phyloP scores from a whole-genome alignment of 129 eudicot genomes.

The Tagetes patula region DNA sequence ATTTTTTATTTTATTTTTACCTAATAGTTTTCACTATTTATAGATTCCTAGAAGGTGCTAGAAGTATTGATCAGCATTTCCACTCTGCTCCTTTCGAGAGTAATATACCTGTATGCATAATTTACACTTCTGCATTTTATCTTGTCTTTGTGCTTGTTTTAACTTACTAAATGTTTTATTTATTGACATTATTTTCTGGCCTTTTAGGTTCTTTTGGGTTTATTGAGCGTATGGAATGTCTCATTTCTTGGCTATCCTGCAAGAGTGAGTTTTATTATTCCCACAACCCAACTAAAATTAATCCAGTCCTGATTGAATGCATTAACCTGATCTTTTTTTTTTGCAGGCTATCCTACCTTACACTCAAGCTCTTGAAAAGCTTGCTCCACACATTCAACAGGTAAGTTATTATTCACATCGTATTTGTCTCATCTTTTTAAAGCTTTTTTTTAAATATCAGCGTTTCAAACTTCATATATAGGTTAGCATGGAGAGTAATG shows the following conservation, averaged over 20 bases:
- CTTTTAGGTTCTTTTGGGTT: constrained; percentile 91
- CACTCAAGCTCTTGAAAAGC: constrained; percentile 91
- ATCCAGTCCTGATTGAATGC: constrained; percentile 5
- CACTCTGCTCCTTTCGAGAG: constrained; percentile 71
- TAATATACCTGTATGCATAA: constrained; percentile 74
- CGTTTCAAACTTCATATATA: constrained; percentile 22
- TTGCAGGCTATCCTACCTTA: constrained; percentile 91
- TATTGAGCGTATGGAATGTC: constrained; percentile 96
- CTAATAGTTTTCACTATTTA: constrained; percentile 6
- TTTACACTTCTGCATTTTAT: not conserved
- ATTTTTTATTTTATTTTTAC: not conserved
- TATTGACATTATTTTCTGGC: constrained; percentile 8
- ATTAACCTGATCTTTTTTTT: constrained; percentile 15
- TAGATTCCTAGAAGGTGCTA: constrained; percentile 92
- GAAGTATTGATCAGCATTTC: constrained; percentile 91
- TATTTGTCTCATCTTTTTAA: constrained; percentile 2
- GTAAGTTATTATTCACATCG: constrained; percentile 32
- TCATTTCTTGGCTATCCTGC: constrained; percentile 98
- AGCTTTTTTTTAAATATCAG: constrained; percentile 18
- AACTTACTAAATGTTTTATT: not conserved
- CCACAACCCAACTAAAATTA: not conserved
- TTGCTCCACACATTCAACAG: constrained; percentile 99
- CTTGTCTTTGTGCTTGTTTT: not conserved
- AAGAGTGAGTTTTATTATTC: constrained; percentile 59
- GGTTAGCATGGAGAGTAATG: constrained; percentile 99